Evolutionary conservation across 148 eudicot species (phyloP), one percentile per base, ranked within the genome.

Genomic region (Mesembryanthemum crystallinum): DNA sequence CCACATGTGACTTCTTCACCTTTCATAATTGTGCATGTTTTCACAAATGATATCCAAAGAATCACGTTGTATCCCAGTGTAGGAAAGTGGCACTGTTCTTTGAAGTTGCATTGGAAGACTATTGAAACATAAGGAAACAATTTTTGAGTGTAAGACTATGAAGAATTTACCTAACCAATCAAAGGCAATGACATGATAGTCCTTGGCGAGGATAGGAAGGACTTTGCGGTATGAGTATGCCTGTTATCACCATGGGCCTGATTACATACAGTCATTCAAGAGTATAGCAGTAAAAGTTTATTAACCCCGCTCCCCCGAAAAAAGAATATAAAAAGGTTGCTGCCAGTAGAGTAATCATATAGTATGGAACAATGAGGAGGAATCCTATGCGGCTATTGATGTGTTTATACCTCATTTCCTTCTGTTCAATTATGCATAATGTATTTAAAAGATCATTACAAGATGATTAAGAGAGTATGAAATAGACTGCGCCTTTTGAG

Each of bases 221-320:
- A 88, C 89, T 82, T 95, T 95, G 71, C 99, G 96, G 72, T 92
- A 95, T 54, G 99, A 95, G 80, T 92, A 95, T 63, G 99, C 99
- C 97, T 95, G 89, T 77, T 66, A 81, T 78, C 59, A 79, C 74
- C 79, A 88, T 23, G 73, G 52, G 80, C 72, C 70, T 30, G 37
- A 76, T 76, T 73, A 83, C 64, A 80, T 73, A 39, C 30, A 28
- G 24, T 62, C 67, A 54, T 68, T 73, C 62, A 57, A 52, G 81
- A 64, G 54, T 73, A 57, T 45, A 71, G 47, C 11, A 25, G 29
- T 27, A 17, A 24, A n/a, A n/a, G n/a, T n/a, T n/a, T n/a, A n/a
- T n/a, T n/a, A n/a, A n/a, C n/a, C n/a, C n/a, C n/a, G n/a, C n/a
- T n/a, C n/a, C n/a, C n/a, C n/a, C n/a, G n/a, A n/a, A n/a, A n/a